Evolutionary conservation across 2,329 filamentous ascomycete species (phyloP).

Genomic region (Salinomyces thailandicus): DNA sequence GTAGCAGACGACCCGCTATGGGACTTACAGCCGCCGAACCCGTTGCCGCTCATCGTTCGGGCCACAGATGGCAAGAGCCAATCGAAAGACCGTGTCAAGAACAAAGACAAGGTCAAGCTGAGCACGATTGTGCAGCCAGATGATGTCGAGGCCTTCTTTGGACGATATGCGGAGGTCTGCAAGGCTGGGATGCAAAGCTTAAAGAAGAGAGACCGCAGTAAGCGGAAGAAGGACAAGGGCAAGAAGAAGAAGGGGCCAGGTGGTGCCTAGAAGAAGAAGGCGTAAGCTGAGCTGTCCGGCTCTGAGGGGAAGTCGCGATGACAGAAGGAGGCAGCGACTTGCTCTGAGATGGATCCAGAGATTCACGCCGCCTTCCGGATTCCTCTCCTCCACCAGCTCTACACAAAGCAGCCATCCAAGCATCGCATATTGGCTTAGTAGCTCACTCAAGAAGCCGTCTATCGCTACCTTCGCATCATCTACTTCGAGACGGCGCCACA

Average conservation of each 20-base stretch:
- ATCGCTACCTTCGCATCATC: no score
- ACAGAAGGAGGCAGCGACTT: no score
- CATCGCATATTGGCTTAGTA: no score
- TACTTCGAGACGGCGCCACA: no score
- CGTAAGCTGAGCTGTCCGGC: no score
- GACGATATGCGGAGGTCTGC: slow-evolving; percentile 78
- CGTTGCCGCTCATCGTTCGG: slow-evolving; percentile 66
- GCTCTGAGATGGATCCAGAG: no score
- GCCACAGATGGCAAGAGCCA: slow-evolving; percentile 64
- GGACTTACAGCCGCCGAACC: slow-evolving; percentile 49
- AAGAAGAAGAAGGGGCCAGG: slow-evolving; percentile 61
- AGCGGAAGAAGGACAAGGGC: slow-evolving; percentile 67
- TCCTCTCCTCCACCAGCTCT: no score
- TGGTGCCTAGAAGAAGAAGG: slow-evolving; percentile 12
- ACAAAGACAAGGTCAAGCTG: slow-evolving; percentile 59
- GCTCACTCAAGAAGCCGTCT: no score
- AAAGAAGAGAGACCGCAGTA: slow-evolving; percentile 88
- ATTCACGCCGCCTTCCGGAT: no score
- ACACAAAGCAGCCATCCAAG: no score
- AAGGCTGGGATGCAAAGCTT: slow-evolving; percentile 78
- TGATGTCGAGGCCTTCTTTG: slow-evolving; percentile 70
- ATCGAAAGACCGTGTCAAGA: slow-evolving; percentile 37
- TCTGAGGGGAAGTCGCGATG: no score
- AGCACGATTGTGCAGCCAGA: slow-evolving; percentile 72
- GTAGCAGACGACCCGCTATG: slow-evolving; percentile 44